Evolutionary conservation across 768 basidiomycete genomes (phyloP), one percentile per base, ranked within the genome.

Genomic region (Phlebiopsis gigantea): DNA sequence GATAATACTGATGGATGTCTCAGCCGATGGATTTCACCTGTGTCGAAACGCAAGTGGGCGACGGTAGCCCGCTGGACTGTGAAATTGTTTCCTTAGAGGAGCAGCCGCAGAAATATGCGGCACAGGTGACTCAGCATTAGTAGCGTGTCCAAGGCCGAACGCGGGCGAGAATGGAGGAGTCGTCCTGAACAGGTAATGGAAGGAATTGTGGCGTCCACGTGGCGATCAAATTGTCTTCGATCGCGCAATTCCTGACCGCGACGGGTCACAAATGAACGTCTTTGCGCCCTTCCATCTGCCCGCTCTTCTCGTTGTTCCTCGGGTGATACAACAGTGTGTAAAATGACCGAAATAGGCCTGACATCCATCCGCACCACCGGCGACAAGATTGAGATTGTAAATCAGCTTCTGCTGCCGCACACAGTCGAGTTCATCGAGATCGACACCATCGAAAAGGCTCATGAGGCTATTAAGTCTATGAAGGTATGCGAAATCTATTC

Each of bases 391-490:
- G 86, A 93, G 71, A 96, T 98, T 61, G 80, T 97, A 53, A 88
- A 98, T 73, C 94, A 97, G 76, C 81, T 96, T 5, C 71, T 94
- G 4, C 76, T 96, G 7, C 94, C 93, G 0, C 88, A 90, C 66
- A 79, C 77, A 1, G 81, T 81, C 15, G 76, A 85, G 61, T 90
- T 80, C 62, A 60, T 90, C 28, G 64, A 76, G 22, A 83, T 98
- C 51, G 73, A 81, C n/a, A 79, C 83, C 14, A 75, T 91, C 58
- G 83, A 93, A 51, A 83, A 93, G 28, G 95, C 94, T 0, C 88
- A 90, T 72, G 90, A 93, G 66, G 95, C 94, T 17, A 98, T 98
- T 72, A 95, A 92, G 73, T 79, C 87, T 15, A 98, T 98, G 95
- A 95, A 93, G 81, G 93, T 87, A 29, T 28, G 46, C 46, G 24